These are phyloP conservation scores for Epipyxis sp. DNA, from an alignment of 108 stramenopile genomes.

Conservation along the genomic window DNA sequence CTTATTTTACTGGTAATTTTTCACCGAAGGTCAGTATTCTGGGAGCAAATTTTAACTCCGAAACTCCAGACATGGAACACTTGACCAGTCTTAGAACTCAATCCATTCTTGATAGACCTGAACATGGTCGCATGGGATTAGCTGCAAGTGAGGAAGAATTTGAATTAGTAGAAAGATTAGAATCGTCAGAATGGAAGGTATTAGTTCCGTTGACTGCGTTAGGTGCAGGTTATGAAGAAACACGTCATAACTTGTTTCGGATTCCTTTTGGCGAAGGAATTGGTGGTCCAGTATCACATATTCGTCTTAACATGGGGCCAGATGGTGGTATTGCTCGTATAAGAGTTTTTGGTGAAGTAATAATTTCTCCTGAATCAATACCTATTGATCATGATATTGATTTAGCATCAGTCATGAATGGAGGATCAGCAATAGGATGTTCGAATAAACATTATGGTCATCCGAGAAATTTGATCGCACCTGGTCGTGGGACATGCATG, in stretches of 20 bases:
- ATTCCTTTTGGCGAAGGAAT: conserved; percentile 31
- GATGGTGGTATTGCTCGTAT: conserved; percentile 88
- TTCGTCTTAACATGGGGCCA: conserved; percentile 77
- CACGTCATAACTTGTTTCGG: conserved; percentile 66
- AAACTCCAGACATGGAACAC: background rate
- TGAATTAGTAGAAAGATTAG: conserved; percentile 56
- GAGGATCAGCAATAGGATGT: conserved; percentile 39
- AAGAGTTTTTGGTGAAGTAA: conserved; percentile 56
- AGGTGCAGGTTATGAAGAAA: conserved; percentile 68
- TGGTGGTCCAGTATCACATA: conserved; percentile 46
- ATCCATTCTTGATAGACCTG: background rate
- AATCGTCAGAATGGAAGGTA: conserved; percentile 57
- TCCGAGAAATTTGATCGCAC: conserved; percentile 71
- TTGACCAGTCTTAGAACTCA: background rate
- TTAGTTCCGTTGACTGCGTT: conserved; percentile 65
- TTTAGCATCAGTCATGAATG: conserved; percentile 44
- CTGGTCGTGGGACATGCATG: conserved; percentile 69
- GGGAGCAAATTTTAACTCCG: background rate
- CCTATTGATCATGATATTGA: conserved; percentile 46
- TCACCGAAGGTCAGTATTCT: conserved; percentile 47
- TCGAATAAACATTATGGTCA: conserved; percentile 85
- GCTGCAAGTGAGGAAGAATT: conserved; percentile 58
- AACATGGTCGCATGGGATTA: conserved; percentile 56
- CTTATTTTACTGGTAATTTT: conserved; percentile 86
- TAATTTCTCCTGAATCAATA: conserved; percentile 18